These are phyloP conservation scores for Hypoxylon sp. DNA, from an alignment of 2,329 filamentous ascomycete genomes.

Conservation along the genomic window DNA sequence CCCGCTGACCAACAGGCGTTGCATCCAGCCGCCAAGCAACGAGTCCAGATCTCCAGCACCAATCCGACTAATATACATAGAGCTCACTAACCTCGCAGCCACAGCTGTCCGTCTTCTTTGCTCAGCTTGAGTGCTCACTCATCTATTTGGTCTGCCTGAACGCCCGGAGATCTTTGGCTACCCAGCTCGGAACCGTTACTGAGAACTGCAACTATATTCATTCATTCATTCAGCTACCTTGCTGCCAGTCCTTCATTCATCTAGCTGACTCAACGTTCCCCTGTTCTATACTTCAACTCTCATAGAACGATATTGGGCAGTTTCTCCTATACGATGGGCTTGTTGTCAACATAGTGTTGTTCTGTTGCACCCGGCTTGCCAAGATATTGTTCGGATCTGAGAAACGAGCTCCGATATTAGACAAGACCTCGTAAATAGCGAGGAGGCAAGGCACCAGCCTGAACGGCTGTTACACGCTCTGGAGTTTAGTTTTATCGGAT, in stretches of 20 bases:
- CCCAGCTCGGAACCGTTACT: slow-evolving; percentile 19
- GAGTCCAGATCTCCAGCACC: slow-evolving; percentile 37
- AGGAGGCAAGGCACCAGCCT: slow-evolving; percentile 8
- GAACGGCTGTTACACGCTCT: slow-evolving; percentile 6
- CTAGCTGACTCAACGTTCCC: neutral
- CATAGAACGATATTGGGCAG: slow-evolving; percentile 1
- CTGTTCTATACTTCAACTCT: slow-evolving; percentile 13
- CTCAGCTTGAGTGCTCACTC: slow-evolving; percentile 18
- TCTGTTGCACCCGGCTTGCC: slow-evolving; percentile 6
- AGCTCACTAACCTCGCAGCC: slow-evolving; percentile 24
- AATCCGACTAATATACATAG: slow-evolving; percentile 35
- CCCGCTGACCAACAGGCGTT: slow-evolving; percentile 33
- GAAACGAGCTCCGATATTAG: neutral
- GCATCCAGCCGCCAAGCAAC: slow-evolving; percentile 29
- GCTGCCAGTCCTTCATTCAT: slow-evolving; percentile 31
- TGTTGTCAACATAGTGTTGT: slow-evolving; percentile 11
- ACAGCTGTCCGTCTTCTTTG: slow-evolving; percentile 16
- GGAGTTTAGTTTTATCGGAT: slow-evolving; percentile 28
- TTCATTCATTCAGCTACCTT: slow-evolving; percentile 32
- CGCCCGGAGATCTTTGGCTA: slow-evolving; percentile 17
- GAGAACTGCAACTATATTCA: slow-evolving; percentile 28
- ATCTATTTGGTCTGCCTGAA: slow-evolving; percentile 16
- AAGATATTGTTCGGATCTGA: neutral
- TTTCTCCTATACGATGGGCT: slow-evolving; percentile 14
- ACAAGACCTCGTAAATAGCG: slow-evolving; percentile 14